A percentile compares a stretch with the other conserved stretches of the same genome.
Conservation (phyloP, 306 rosid species). For the Arachis hypogaea region DNA sequence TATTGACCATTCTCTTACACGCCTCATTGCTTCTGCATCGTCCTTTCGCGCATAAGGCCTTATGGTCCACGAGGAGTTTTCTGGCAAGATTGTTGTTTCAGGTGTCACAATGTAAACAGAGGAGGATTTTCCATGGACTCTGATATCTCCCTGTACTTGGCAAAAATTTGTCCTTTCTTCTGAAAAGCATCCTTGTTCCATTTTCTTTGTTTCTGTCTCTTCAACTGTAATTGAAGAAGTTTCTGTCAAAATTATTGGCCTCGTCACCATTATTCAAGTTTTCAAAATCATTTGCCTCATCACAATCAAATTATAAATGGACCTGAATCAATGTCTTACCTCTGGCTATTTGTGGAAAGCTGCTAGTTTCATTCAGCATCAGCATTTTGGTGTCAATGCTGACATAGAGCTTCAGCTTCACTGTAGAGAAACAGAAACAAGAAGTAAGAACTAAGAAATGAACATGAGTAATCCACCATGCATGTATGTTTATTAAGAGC, state of each 20-base stretch:
- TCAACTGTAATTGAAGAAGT: constrained; percentile 35
- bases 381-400: constrained; percentile 56
- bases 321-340: constrained; percentile 40
- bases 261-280: constrained; percentile 2
- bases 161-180: constrained; percentile 67
- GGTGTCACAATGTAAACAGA: constrained; percentile 55
- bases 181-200: constrained; percentile 53
- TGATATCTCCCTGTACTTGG: constrained; percentile 52
- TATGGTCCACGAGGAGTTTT: constrained; percentile 60
- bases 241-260: constrained; percentile 30
- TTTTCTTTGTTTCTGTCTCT: constrained; percentile 42
- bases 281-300: constrained; percentile 22
- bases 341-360: constrained; percentile 40
- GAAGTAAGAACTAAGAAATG: too few relatives aligned
- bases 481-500: constrained; percentile 17
- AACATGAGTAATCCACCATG: constrained; percentile 7
- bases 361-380: constrained; percentile 51
- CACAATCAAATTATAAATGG: background rate
- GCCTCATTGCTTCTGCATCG: constrained; percentile 58
- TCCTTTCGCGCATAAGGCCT: constrained; percentile 77
- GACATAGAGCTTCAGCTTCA: constrained; percentile 56
- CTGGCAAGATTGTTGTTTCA: constrained; percentile 32
- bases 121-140: constrained; percentile 58
- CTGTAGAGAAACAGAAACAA: constrained; percentile 44
- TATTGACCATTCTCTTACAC: constrained; percentile 66